phyloP scores from a whole-genome alignment of 805 yeast genomes.

The Cyberlindnera meyerae region DNA sequence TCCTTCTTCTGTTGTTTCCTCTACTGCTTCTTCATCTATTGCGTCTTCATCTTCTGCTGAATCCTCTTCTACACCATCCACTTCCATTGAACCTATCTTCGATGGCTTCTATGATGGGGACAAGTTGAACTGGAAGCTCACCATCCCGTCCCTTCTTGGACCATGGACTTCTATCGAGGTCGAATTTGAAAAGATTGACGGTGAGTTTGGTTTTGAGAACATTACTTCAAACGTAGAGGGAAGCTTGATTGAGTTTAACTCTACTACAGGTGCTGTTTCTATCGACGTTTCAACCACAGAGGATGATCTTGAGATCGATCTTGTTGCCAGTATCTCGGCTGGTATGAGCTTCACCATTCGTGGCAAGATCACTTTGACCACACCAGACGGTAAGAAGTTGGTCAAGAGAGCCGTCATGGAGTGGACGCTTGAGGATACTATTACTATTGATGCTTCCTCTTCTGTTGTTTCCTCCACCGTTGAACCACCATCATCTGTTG shows the following conservation, averaged over 20 bases:
- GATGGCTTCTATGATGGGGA: not conserved
- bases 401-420: constrained; percentile 2
- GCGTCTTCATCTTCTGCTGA: not conserved
- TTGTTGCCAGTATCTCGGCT: not conserved
- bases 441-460: not conserved
- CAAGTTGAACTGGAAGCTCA: not conserved
- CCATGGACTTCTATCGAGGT: not conserved
- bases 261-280: not conserved
- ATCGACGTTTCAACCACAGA: not conserved
- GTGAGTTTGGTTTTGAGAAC: not conserved
- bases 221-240: not conserved
- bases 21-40: not conserved
- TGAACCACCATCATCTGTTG: not conserved
- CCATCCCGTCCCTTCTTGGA: not conserved
- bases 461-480: not conserved
- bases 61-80: not conserved
- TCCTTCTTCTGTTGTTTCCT: not conserved
- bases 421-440: not conserved
- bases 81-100: not conserved
- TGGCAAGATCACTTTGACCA: not conserved
- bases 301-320: not conserved
- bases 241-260: not conserved
- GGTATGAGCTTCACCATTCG: not conserved
- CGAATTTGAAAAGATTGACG: not conserved
- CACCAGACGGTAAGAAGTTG: not conserved